These are phyloP conservation scores for Xylaria sp. DNA, from an alignment of 2,329 filamentous ascomycete genomes.

Conservation along the genomic window DNA sequence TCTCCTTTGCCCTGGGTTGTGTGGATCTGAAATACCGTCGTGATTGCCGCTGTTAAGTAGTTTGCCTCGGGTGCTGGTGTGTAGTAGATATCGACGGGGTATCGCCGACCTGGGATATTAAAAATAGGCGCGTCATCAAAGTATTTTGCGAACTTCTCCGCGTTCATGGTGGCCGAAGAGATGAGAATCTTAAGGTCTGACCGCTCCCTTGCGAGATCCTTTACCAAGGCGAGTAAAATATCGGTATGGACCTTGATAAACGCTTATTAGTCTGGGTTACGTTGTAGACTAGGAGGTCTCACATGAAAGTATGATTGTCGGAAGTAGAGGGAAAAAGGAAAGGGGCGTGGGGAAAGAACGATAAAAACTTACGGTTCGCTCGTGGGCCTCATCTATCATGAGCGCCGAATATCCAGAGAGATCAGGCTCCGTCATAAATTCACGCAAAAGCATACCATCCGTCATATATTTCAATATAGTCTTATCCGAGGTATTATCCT, in stretches of 20 bases:
- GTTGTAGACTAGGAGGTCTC: too few species aligned
- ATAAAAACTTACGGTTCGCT: constrained; percentile 86
- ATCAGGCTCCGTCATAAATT: constrained; percentile 88
- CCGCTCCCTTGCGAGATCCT: constrained; percentile 82
- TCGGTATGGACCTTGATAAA: too few species aligned
- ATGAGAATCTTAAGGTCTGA: constrained; percentile 90
- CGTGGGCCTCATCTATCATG: constrained; percentile 98
- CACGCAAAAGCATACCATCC: constrained; percentile 90
- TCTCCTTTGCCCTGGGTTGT: constrained; percentile 84
- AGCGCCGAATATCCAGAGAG: constrained; percentile 81
- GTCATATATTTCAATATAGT: constrained; percentile 96
- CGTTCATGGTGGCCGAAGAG: constrained; percentile 93
- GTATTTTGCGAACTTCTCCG: constrained; percentile 87
- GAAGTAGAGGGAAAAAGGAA: too few species aligned
- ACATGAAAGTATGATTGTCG: too few species aligned
- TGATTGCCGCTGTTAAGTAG: constrained; percentile 88
- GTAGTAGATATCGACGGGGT: constrained; percentile 91
- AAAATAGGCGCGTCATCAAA: constrained; percentile 94
- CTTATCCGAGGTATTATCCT: constrained; percentile 89
- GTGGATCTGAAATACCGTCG: constrained; percentile 94
- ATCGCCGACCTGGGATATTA: constrained; percentile 88
- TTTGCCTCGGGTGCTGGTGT: constrained; percentile 91
- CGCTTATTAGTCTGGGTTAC: too few species aligned
- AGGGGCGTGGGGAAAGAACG: too few species aligned
- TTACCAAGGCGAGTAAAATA: constrained; percentile 84